These are phyloP conservation scores for Debaryomyces singareniensis DNA, from an alignment of 1,139 yeast species.

Conservation along the genomic window DNA sequence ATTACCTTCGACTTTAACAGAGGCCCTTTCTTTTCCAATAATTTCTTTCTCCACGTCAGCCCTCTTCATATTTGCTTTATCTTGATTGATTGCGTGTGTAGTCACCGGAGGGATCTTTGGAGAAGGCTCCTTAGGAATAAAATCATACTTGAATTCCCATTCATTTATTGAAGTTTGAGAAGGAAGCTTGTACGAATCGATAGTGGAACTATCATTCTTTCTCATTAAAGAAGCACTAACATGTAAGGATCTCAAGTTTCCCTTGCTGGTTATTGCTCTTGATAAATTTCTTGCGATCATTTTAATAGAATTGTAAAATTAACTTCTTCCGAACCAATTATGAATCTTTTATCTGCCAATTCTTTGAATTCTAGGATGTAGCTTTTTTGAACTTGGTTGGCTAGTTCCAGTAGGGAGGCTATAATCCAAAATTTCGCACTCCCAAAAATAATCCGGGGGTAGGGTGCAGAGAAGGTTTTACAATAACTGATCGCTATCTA, in stretches of 20 bases:
- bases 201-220: slow-evolving; percentile 41
- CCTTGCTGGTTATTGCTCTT: neutral
- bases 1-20: slow-evolving; percentile 42
- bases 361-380: too few relatives aligned
- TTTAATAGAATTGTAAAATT: too few relatives aligned
- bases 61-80: slow-evolving; percentile 37
- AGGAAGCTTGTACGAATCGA: slow-evolving; percentile 40
- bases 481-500: too few relatives aligned
- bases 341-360: too few relatives aligned
- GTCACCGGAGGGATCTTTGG: slow-evolving; percentile 50
- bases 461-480: too few relatives aligned
- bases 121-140: slow-evolving; percentile 35
- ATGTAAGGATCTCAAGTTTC: slow-evolving; percentile 2
- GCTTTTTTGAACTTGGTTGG: too few relatives aligned
- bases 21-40: slow-evolving; percentile 29
- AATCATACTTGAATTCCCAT: slow-evolving; percentile 49
- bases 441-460: too few relatives aligned
- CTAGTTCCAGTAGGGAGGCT: too few relatives aligned
- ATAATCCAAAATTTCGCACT: too few relatives aligned
- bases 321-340: too few relatives aligned
- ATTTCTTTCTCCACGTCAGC: slow-evolving; percentile 38
- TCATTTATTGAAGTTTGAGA: slow-evolving; percentile 44
- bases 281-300: slow-evolving; percentile 4
- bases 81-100: slow-evolving; percentile 44
- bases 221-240: slow-evolving; percentile 12